phyloP scores from a whole-genome alignment of 352 stramenopile genomes.

The Paralagenidium karlingii region DNA sequence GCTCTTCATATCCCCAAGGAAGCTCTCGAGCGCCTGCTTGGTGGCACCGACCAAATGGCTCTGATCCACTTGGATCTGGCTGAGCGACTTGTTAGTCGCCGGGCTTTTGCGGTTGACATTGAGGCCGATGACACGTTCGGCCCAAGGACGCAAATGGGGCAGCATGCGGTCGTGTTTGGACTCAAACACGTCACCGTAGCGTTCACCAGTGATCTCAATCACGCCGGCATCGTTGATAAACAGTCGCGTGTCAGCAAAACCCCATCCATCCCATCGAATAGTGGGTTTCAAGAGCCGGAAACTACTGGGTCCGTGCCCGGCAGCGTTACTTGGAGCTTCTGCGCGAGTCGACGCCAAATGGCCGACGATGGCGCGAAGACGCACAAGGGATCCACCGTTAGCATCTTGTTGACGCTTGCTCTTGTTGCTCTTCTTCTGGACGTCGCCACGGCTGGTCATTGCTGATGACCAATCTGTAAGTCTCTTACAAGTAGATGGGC shows the following conservation, averaged over 20 bases:
- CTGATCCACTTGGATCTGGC: constrained; percentile 15
- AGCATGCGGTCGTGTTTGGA: constrained; percentile 23
- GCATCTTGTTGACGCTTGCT: too few species aligned
- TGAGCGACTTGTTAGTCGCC: constrained; percentile 13
- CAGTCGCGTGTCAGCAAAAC: constrained; percentile 53
- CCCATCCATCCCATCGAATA: constrained; percentile 66
- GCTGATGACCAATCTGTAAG: too few species aligned
- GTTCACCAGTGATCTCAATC: constrained; percentile 43
- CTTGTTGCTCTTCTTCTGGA: too few species aligned
- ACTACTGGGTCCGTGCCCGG: neutral
- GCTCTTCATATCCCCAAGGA: constrained; percentile 14
- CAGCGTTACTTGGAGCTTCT: neutral
- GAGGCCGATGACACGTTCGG: constrained; percentile 36
- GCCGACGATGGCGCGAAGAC: constrained; percentile 35
- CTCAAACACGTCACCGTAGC: constrained; percentile 53
- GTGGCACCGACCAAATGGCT: constrained; percentile 3
- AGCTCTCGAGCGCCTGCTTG: constrained; percentile 13
- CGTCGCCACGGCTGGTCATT: too few species aligned
- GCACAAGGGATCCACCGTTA: too few species aligned
- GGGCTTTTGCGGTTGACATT: constrained; percentile 19
- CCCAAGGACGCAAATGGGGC: constrained; percentile 37
- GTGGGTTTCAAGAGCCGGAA: constrained; percentile 11
- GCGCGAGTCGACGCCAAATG: constrained; percentile 13
- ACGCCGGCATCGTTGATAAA: constrained; percentile 39
- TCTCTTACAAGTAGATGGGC: too few species aligned